These are phyloP conservation scores for Centrapalus pauciflorus DNA, from an alignment of 129 eudicot genomes.

Conservation along the genomic window DNA sequence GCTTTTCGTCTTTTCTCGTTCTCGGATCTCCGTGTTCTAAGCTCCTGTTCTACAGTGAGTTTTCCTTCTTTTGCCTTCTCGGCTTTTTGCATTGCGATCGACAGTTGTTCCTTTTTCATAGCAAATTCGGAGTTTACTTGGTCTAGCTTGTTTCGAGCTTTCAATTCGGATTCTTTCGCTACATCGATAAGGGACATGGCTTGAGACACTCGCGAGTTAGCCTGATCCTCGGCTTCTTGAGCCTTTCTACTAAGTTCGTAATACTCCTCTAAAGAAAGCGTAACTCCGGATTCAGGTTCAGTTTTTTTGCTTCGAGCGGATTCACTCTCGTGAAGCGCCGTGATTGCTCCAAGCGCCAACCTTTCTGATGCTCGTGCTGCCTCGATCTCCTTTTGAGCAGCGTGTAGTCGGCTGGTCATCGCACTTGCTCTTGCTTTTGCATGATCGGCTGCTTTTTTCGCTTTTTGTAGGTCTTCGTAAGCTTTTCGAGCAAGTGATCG, in stretches of 20 bases:
- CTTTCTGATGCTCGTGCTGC: slow-evolving; percentile 75
- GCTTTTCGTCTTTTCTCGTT: slow-evolving; percentile 56
- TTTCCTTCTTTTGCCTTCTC: slow-evolving; percentile 76
- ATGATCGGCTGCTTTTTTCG: slow-evolving; percentile 52
- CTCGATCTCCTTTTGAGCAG: slow-evolving; percentile 76
- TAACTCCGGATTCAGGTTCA: slow-evolving; percentile 38
- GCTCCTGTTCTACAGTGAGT: slow-evolving; percentile 54
- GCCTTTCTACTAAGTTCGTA: slow-evolving; percentile 63
- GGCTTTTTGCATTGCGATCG: slow-evolving; percentile 48
- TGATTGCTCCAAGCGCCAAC: slow-evolving; percentile 67
- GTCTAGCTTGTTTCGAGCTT: slow-evolving; percentile 44
- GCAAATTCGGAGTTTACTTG: slow-evolving; percentile 45
- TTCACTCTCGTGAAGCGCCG: slow-evolving; percentile 68
- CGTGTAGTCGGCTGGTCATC: slow-evolving; percentile 44
- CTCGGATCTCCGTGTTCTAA: slow-evolving; percentile 66
- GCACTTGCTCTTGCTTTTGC: slow-evolving; percentile 48
- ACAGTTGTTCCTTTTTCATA: slow-evolving; percentile 39
- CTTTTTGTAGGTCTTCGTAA: slow-evolving; percentile 48
- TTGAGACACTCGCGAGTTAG: slow-evolving; percentile 44
- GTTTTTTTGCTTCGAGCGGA: slow-evolving; percentile 25
- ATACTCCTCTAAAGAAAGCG: slow-evolving; percentile 75
- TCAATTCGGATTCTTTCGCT: slow-evolving; percentile 62
- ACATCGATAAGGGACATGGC: slow-evolving; percentile 55
- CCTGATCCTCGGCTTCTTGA: slow-evolving; percentile 76
- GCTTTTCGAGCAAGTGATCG: slow-evolving; percentile 40